These are phyloP conservation scores for Phylloporus arenicola DNA, from an alignment of 768 basidiomycete genomes.

Conservation along the genomic window DNA sequence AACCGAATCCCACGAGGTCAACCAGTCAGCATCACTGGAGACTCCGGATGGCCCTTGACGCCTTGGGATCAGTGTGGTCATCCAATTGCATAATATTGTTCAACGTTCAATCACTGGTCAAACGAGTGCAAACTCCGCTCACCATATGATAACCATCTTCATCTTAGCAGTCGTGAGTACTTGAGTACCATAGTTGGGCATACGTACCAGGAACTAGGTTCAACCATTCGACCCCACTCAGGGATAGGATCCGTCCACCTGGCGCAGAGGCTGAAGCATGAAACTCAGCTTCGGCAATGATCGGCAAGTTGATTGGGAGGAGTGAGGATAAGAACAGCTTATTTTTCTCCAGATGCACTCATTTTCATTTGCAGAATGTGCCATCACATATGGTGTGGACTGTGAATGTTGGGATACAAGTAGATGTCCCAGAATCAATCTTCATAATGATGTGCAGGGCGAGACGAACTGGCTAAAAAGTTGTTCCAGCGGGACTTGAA, in stretches of 20 bases:
- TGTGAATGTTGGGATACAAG: no score
- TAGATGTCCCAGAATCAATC: no score
- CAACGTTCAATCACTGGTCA: no score
- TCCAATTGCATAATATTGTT: no score
- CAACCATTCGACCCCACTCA: background rate
- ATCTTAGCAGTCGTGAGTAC: background rate
- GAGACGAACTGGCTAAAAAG: background rate
- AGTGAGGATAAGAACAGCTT: background rate
- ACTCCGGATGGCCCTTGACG: no score
- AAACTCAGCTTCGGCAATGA: background rate
- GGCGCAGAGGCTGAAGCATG: background rate
- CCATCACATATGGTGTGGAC: background rate
- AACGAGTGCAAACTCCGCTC: no score
- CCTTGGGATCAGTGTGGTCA: no score
- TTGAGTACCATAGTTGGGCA: no score
- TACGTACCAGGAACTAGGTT: background rate
- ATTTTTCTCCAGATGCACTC: background rate
- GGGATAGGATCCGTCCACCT: no score
- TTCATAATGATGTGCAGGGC: background rate
- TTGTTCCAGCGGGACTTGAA: background rate
- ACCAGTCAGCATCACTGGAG: no score
- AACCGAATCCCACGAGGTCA: no score
- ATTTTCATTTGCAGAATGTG: background rate
- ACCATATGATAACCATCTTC: background rate
- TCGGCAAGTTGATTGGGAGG: background rate